Evolutionary conservation across 2,329 filamentous ascomycete species (phyloP).

Genomic region (Trichoderma afroharzianum): DNA sequence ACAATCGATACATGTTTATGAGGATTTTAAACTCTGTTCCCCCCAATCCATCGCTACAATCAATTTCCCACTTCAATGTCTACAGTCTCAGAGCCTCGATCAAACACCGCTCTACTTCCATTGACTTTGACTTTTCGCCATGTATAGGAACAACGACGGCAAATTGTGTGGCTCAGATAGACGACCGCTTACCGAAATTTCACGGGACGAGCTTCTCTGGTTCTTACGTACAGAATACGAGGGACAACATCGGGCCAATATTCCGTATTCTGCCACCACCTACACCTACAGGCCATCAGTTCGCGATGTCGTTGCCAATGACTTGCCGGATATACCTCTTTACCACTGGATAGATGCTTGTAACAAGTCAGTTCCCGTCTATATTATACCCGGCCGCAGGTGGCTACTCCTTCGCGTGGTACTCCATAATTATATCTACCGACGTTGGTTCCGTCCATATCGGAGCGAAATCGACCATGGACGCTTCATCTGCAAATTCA

Average conservation of each 20-base stretch:
- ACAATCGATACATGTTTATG: too few species aligned
- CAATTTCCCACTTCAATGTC: too few species aligned
- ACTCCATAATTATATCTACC: neutral
- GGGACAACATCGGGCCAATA: neutral
- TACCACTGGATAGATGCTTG: neutral
- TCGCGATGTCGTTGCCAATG: neutral
- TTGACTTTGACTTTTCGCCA: neutral
- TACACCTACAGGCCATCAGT: neutral
- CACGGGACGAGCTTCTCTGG: neutral
- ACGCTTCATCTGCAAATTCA: neutral
- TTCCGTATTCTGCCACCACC: too few species aligned
- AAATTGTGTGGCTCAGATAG: neutral
- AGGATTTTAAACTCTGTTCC: too few species aligned
- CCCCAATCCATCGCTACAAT: too few species aligned
- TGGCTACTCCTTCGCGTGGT: neutral
- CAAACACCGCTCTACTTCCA: neutral
- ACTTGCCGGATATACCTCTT: neutral
- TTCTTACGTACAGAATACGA: neutral
- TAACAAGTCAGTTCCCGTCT: neutral
- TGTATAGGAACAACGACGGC: neutral
- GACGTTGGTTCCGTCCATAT: neutral
- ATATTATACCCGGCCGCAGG: neutral
- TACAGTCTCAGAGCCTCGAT: too few species aligned
- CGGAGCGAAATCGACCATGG: neutral
- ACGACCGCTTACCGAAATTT: neutral